Conservation (phyloP, 1,139 yeast genomes). For the Debaryomyces coudertii region DNA sequence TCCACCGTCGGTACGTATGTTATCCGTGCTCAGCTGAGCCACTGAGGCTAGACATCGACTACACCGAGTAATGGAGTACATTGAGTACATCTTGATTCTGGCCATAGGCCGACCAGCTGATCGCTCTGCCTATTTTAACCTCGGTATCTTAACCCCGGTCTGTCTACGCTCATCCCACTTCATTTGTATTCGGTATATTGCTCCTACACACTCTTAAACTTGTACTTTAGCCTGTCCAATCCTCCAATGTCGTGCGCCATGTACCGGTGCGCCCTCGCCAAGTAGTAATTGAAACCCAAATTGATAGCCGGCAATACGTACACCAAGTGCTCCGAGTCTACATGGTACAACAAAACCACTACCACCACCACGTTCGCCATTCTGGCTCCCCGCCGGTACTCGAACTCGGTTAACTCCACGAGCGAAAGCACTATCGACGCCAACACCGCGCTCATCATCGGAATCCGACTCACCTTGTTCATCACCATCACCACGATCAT, state of each 20-base stretch:
- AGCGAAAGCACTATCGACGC: conserved; percentile 9
- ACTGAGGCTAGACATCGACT: too few species aligned
- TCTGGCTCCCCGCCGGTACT: conserved; percentile 11
- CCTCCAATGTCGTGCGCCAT: conserved; percentile 17
- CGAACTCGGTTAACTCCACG: conserved; percentile 2
- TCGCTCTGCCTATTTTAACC: too few species aligned
- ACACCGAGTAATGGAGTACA: too few species aligned
- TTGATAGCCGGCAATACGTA: conserved; percentile 21
- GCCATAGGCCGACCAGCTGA: too few species aligned
- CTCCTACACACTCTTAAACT: conserved; percentile 27
- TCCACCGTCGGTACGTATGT: too few species aligned
- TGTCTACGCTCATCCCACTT: too few species aligned
- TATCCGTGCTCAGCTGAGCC: too few species aligned
- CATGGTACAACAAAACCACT: neutral
- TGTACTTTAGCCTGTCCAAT: conserved; percentile 23
- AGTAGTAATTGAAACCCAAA: conserved; percentile 16
- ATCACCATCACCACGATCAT: conserved; percentile 6
- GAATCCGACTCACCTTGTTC: conserved; percentile 5
- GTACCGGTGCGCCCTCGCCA: conserved; percentile 18
- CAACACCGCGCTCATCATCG: conserved; percentile 2
- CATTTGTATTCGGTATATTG: too few species aligned
- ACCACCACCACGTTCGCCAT: conserved; percentile 5
- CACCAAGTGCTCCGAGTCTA: conserved; percentile 3
- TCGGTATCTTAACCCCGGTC: too few species aligned
- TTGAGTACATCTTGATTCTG: too few species aligned